phyloP scores from a whole-genome alignment of 148 eudicot species.

The Silene conica region DNA sequence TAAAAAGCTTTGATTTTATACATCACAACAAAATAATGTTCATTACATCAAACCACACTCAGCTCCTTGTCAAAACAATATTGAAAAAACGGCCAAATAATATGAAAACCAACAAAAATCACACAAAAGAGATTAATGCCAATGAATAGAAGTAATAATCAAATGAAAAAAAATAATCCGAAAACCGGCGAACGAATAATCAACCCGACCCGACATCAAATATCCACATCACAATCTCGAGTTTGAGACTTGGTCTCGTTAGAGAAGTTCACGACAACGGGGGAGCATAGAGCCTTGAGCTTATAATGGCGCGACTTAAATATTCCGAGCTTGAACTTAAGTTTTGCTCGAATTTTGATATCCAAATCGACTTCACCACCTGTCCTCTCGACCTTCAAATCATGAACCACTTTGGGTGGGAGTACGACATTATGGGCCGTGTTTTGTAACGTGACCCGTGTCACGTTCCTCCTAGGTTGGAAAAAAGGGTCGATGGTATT shows the following conservation, averaged over 20 bases:
- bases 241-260: conserved; percentile 36
- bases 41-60: conserved; percentile 12
- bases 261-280: conserved; percentile 40
- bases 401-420: conserved; percentile 18
- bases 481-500: conserved; percentile 36
- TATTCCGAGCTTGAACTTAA: conserved; percentile 53
- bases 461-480: conserved; percentile 53
- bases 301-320: conserved; percentile 51
- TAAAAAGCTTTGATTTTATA: neutral
- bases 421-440: conserved; percentile 32
- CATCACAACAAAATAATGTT: conserved; percentile 12
- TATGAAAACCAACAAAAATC: neutral
- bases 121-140: conserved; percentile 5
- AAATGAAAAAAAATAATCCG: neutral
- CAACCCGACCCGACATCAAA: conserved; percentile 9
- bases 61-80: conserved; percentile 6
- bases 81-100: neutral
- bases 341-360: conserved; percentile 39
- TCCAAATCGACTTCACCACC: conserved; percentile 50
- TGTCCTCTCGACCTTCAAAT: conserved; percentile 43
- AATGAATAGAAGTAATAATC: neutral
- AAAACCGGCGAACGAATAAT: neutral
- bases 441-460: conserved; percentile 32
- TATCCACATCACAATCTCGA: conserved; percentile 43
- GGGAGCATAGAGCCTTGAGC: conserved; percentile 49